A percentile compares a stretch with the other conserved stretches of the same genome.
These are phyloP conservation scores for Epicoccum nigrum DNA, from an alignment of 2,329 filamentous ascomycete species.

Conservation along the genomic window DNA sequence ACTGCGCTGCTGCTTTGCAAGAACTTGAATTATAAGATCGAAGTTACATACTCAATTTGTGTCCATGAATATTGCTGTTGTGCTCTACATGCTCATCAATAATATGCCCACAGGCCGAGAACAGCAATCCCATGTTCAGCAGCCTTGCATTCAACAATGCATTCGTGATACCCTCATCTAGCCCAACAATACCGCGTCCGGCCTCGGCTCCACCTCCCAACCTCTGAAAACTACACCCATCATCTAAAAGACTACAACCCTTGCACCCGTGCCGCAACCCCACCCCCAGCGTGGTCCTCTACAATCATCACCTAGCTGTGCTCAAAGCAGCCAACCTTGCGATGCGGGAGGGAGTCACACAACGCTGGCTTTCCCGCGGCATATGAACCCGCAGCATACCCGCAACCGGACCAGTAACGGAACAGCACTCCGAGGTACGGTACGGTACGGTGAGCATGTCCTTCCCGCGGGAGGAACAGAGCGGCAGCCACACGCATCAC, in stretches of 20 bases:
- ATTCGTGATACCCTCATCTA: neutral
- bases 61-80: too few species aligned
- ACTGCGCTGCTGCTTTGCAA: neutral
- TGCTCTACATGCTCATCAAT: too few species aligned
- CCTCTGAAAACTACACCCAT: too few species aligned
- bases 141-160: neutral
- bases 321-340: slow-evolving; percentile 5
- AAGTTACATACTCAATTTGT: neutral
- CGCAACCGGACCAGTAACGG: too few species aligned
- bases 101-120: too few species aligned
- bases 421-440: too few species aligned
- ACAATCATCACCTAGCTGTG: neutral
- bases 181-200: neutral
- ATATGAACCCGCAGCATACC: too few species aligned
- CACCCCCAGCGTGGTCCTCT: neutral
- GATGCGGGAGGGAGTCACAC: neutral
- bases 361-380: neutral
- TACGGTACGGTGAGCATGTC: neutral
- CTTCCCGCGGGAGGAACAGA: too few species aligned
- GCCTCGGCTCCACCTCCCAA: slow-evolving; percentile 6
- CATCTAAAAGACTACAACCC: too few species aligned
- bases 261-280: neutral
- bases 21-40: slow-evolving; percentile 13
- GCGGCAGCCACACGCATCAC: too few species aligned
- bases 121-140: neutral